phyloP scores from a whole-genome alignment of 306 rosid species.

The Dryas drummondii region DNA sequence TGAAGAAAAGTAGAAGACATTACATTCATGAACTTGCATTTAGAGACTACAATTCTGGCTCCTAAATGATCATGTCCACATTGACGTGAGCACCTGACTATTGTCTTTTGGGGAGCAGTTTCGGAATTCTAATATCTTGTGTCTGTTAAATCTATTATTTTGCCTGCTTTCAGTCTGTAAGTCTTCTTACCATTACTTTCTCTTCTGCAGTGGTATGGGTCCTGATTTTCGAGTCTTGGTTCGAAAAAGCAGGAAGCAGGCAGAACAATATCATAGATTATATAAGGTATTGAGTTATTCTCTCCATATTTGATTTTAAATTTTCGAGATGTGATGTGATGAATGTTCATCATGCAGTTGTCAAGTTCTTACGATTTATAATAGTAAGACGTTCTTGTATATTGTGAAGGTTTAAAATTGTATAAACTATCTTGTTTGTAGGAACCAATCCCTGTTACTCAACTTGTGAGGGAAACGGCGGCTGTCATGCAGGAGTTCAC shows the following conservation, averaged over 20 bases:
- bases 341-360: background rate
- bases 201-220: conserved; percentile 81
- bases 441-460: conserved; percentile 97
- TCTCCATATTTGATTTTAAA: conserved; percentile 9
- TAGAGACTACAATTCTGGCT: too few relatives aligned
- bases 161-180: background rate
- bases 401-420: background rate
- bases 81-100: background rate
- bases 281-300: conserved; percentile 55
- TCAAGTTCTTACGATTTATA: background rate
- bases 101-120: background rate
- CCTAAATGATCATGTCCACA: too few relatives aligned
- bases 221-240: conserved; percentile 96
- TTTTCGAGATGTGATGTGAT: background rate
- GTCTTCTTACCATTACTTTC: conserved; percentile 7
- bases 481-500: conserved; percentile 98
- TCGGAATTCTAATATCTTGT: background rate
- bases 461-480: conserved; percentile 95
- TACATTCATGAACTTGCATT: too few relatives aligned
- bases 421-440: conserved; percentile 26
- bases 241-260: conserved; percentile 94
- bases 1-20: too few relatives aligned
- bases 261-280: conserved; percentile 84
- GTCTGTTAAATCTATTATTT: background rate
- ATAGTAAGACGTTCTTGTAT: background rate